A percentile compares a stretch with the other conserved stretches of the same genome.
phyloP scores from a whole-genome alignment of 805 yeast species.

The Hanseniaspora hatyaiensis region DNA sequence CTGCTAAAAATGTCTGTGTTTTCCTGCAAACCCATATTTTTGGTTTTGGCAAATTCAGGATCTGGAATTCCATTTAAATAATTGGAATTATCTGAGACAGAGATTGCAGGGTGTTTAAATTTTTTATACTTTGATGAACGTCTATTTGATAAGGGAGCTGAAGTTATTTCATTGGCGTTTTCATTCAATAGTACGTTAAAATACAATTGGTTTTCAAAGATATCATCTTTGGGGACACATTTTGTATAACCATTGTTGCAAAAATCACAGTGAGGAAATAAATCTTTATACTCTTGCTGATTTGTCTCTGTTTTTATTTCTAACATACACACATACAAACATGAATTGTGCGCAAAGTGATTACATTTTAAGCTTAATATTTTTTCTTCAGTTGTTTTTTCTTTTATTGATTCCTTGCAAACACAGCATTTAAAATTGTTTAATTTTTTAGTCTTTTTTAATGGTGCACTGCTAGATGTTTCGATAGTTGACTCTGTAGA shows the following conservation, averaged over 20 bases:
- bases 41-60: neutral
- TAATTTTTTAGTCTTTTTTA: conserved; percentile 23
- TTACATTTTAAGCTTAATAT: conserved; percentile 42
- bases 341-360: conserved; percentile 48
- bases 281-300: neutral
- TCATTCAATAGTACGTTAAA: conserved; percentile 21
- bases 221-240: conserved; percentile 26
- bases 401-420: conserved; percentile 42
- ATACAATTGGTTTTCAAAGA: conserved; percentile 24
- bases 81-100: neutral
- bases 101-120: too few species aligned
- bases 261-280: conserved; percentile 1
- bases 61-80: conserved; percentile 7
- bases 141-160: neutral
- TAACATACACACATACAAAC: conserved; percentile 36
- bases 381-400: conserved; percentile 36
- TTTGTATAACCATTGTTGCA: conserved; percentile 15
- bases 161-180: too few species aligned
- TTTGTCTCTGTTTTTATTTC: neutral
- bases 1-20: neutral
- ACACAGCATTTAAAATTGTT: conserved; percentile 28
- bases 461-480: too few species aligned
- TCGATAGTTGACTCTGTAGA: too few species aligned
- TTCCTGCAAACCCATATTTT: neutral
- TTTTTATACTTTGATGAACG: neutral